Base-by-base conservation (phyloP, 176 grass and related monocot species). In the Neostapfia colusana region DNA sequence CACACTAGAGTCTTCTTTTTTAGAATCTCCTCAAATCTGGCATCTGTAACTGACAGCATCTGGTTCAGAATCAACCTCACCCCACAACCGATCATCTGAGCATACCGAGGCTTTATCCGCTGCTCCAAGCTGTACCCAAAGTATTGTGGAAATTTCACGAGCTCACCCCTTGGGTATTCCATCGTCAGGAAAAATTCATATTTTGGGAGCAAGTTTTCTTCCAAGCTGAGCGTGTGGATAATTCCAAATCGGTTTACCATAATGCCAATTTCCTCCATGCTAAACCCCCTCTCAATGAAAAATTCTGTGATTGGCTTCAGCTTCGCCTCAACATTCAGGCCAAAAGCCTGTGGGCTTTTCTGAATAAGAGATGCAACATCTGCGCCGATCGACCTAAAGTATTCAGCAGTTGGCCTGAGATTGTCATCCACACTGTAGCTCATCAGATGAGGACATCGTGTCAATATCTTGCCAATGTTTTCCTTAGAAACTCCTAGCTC, bases 101-200 rank as follows among this genome's bases (percentile, higher is more conserved):
- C 73, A 66, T 94, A 92, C 65, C 91, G 81, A 63, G 95, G 89
- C 53, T 95, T 99, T 79, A 92, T 95, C 65, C 91, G 76, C 26
- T 55, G 35, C 41, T 88, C 91, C 65, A 99, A 85, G 46, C 81
- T 85, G 49, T 95, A 99, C 27, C 91, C 89, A 46, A 99, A 99
- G 70, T 99, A 99, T 5, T 99, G 91, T 0, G 95, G 95, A 66
- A 99, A 99, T 77, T 95, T 94, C 25, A 95, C 89, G 46, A 99
- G 95, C 65, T 98, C 95, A 6, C 75, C 64, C 51, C 79, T 88
- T 23, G 95, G 91, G 49, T 92, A 98, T 12, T 74, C 85, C 95
- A 94, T 90, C 35, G 69, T 81, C 69, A 94, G 69, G 79, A 99
- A 95, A 70, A 88, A 95, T 25, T 92, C 80, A 72, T 93, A 99